Evolutionary conservation across 108 stramenopile species (phyloP).

Genomic region (Nitzschia inconspicua): DNA sequence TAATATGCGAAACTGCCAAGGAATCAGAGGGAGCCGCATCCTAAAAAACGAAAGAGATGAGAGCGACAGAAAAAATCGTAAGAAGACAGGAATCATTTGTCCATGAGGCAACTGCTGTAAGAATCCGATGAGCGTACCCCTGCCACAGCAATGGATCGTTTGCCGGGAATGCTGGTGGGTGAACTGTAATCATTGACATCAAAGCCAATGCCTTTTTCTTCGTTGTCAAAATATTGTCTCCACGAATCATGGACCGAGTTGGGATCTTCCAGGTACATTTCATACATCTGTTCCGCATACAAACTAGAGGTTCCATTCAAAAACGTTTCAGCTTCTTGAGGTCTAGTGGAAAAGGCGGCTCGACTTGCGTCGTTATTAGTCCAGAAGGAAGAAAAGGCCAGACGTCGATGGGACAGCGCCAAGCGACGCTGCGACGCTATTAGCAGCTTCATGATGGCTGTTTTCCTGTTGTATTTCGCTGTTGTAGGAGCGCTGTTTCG

Average conservation of each 20-base stretch:
- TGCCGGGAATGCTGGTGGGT: slow-evolving; percentile 41
- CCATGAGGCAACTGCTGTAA: background rate
- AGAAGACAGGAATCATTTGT: background rate
- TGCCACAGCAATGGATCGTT: slow-evolving; percentile 15
- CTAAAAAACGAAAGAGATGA: slow-evolving; percentile 4
- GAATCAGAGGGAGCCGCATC: slow-evolving; percentile 82
- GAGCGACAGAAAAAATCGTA: background rate
- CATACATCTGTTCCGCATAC: slow-evolving; percentile 89
- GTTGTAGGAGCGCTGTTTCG: too few relatives aligned
- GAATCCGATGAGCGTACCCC: slow-evolving; percentile 36
- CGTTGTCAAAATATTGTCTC: slow-evolving; percentile 59
- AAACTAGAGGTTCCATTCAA: slow-evolving; percentile 64
- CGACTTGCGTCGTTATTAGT: background rate
- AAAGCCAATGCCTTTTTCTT: slow-evolving; percentile 40
- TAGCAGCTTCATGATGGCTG: slow-evolving; percentile 10
- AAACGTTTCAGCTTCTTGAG: slow-evolving; percentile 53
- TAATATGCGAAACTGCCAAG: slow-evolving; percentile 89
- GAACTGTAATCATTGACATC: slow-evolving; percentile 30
- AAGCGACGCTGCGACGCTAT: slow-evolving; percentile 20
- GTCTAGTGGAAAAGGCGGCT: slow-evolving; percentile 7
- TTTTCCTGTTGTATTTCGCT: too few relatives aligned
- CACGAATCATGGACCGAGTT: slow-evolving; percentile 65
- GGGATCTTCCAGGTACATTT: slow-evolving; percentile 65
- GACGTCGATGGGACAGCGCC: too few relatives aligned
- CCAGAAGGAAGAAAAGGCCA: too few relatives aligned